phyloP scores from a whole-genome alignment of 2,329 filamentous ascomycete species.

The Drechslerella coelobrocha region DNA sequence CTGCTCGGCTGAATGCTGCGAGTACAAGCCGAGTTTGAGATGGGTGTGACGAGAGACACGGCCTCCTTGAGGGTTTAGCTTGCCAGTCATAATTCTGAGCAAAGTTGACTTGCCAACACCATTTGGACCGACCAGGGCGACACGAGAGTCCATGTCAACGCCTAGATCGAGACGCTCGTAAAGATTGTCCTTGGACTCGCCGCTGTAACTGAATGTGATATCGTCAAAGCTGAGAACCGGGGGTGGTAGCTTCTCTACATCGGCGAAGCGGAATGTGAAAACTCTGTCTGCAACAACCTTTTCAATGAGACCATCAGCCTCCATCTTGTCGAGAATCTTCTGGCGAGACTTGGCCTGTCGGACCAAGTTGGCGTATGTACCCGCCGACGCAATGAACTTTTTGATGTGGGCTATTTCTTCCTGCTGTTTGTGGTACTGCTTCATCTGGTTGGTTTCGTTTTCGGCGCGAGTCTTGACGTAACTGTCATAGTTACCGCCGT shows the following conservation, averaged over 20 bases:
- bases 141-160: slow-evolving; percentile 99
- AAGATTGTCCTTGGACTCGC: slow-evolving; percentile 83
- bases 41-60: slow-evolving; percentile 91
- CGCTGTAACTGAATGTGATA: slow-evolving; percentile 97
- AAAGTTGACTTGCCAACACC: slow-evolving; percentile 99
- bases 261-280: slow-evolving; percentile 97
- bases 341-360: slow-evolving; percentile 98
- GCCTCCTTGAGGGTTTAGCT: slow-evolving; percentile 83
- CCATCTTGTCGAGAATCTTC: slow-evolving; percentile 99
- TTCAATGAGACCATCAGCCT: slow-evolving; percentile 98
- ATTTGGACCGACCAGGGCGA: slow-evolving; percentile 94
- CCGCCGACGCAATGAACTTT: slow-evolving; percentile 99
- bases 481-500: slow-evolving; percentile 99
- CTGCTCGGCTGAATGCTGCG: slow-evolving; percentile 97
- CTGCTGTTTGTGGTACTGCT: slow-evolving; percentile 98
- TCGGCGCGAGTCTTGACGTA: slow-evolving; percentile 84
- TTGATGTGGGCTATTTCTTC: slow-evolving; percentile 99
- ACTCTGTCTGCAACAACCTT: slow-evolving; percentile 82
- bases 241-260: slow-evolving; percentile 98
- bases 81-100: slow-evolving; percentile 93
- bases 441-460: slow-evolving; percentile 97
- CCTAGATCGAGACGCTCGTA: slow-evolving; percentile 97
- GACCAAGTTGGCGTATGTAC: slow-evolving; percentile 99
- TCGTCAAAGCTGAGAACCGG: slow-evolving; percentile 95
- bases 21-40: slow-evolving; percentile 97